Evolutionary conservation across 1,284 basidiomycete species (phyloP), one percentile per base, ranked within the genome.

Genomic region (Trichosporon sp.): DNA sequence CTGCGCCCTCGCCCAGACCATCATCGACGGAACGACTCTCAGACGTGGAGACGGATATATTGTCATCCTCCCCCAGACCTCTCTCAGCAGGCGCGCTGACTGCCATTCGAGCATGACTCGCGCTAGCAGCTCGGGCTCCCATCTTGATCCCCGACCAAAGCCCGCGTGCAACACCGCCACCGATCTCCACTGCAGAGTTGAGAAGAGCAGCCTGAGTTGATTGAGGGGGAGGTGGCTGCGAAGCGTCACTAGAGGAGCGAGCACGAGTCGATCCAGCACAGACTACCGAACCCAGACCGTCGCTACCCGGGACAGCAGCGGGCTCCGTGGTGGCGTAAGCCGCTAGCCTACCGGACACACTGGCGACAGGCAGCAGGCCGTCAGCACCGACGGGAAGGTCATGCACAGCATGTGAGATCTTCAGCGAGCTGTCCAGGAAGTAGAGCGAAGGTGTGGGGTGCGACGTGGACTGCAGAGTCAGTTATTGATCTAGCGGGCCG

Each of bases 91-190:
- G 76, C 2, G 75, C 76, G 57, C 76, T 77, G 21, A 63, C 57
- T 1, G 76, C 76, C 57, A 79, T 62, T 8, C 76, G 56, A 6
- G 67, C 68, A n/a, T 60, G 63, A 21, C 70, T 59, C 2, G 65
- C 66, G 19, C 66, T 60, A 4, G 74, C 78, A 14, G 73, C 77
- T 60, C 67, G 63, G 1, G 75, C 78, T 19, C 78, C 76, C 66
- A 73, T 72, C 64, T 76, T 77, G 23, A 79, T 40, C 1, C 78
- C 78, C 0, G 76, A 76, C 78, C 78, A 79, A 9, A 79, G 75
- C 0, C 76, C 76, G 33, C 75, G 61, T 5, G 76, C 78, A 1
- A 78, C 76, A 9, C 74, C 76, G 21, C 76, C 74, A 13, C 78
- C 77, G 23, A 79, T 74, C 61, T 74, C 74, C 0, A 74, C 74